Evolutionary conservation across 345 rosid species (phyloP).

Genomic region (Hibiscus tridactylites): DNA sequence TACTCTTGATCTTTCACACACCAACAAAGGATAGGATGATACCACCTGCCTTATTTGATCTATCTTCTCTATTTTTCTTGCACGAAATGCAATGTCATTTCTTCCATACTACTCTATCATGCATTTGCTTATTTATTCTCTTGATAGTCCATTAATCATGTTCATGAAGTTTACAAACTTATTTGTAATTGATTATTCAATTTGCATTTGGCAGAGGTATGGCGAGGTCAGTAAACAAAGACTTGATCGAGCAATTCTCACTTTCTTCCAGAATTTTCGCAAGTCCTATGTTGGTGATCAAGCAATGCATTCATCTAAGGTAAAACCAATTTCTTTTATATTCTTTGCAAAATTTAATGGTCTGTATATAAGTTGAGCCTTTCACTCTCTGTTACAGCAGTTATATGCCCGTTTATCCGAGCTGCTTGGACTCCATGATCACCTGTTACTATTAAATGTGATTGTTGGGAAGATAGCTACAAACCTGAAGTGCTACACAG

Average conservation of each 20-base stretch:
- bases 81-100: background rate
- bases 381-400: conserved; percentile 67
- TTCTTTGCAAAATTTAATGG: background rate
- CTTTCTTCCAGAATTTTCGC: conserved; percentile 95
- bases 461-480: conserved; percentile 93
- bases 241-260: conserved; percentile 95
- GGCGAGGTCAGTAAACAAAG: conserved; percentile 86
- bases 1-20: background rate
- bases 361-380: conserved; percentile 23
- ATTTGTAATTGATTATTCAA: background rate
- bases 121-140: background rate
- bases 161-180: background rate
- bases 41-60: background rate
- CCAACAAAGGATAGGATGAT: background rate
- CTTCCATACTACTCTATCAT: background rate
- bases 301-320: conserved; percentile 98
- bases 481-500: conserved; percentile 84
- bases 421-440: conserved; percentile 93
- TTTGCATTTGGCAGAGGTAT: conserved; percentile 59
- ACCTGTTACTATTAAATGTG: conserved; percentile 75
- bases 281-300: conserved; percentile 99
- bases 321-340: conserved; percentile 22
- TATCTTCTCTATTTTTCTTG: background rate
- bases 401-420: conserved; percentile 79
- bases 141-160: background rate